A percentile compares a stretch with the other conserved stretches of the same genome.
Evolutionary conservation across 371 early-diverging fungal species (phyloP).

Genomic region (Gilbertella persicaria): DNA sequence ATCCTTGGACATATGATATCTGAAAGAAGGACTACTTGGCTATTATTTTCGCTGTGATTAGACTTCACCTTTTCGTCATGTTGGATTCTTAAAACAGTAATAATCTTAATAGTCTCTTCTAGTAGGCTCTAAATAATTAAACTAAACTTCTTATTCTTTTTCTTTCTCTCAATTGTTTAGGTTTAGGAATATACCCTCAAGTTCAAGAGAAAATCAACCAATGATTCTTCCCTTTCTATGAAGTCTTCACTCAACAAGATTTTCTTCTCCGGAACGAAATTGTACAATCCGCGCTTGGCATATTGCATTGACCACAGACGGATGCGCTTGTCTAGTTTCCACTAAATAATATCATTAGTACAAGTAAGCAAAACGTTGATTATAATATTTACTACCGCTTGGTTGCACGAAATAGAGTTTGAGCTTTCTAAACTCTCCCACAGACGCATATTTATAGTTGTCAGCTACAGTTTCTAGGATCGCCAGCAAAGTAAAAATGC

Average conservation of each 20-base stretch:
- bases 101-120: slow-evolving; percentile 3
- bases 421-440: neutral
- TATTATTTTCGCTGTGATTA: slow-evolving; percentile 15
- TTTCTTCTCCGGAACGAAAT: slow-evolving; percentile 8
- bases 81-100: slow-evolving; percentile 16
- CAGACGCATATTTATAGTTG: neutral
- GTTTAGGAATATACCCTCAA: slow-evolving; percentile 5
- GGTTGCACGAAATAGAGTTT: neutral
- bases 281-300: neutral
- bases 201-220: slow-evolving; percentile 6
- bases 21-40: slow-evolving; percentile 5
- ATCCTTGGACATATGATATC: slow-evolving; percentile 15
- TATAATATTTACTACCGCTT: neutral
- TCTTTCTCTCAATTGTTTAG: slow-evolving; percentile 8
- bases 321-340: slow-evolving; percentile 1
- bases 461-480: neutral
- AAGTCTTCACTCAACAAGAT: slow-evolving; percentile 5
- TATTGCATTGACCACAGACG: slow-evolving; percentile 6
- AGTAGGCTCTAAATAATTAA: slow-evolving; percentile 5
- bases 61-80: slow-evolving; percentile 16
- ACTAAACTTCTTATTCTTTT: slow-evolving; percentile 3
- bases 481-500: neutral
- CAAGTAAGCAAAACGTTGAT: slow-evolving; percentile 5
- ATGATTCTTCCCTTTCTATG: neutral
- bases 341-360: slow-evolving; percentile 4